A percentile compares a stretch with the other conserved stretches of the same genome.
Evolutionary conservation across 495 filamentous ascomycete species (phyloP).

Genomic region (Chaetomium tenue): DNA sequence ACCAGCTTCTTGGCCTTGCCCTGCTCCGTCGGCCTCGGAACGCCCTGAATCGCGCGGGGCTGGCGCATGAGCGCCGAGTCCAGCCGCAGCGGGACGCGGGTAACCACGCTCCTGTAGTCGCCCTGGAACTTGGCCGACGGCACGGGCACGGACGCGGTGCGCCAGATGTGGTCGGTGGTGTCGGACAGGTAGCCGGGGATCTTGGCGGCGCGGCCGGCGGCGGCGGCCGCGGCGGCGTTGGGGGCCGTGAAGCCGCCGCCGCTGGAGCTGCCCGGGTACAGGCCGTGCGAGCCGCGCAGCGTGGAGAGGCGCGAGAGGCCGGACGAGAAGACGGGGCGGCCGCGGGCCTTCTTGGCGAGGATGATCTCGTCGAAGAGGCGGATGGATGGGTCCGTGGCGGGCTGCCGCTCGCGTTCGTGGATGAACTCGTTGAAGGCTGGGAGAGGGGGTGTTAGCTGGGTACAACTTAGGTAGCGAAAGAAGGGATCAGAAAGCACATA

Average conservation of each 20-base stretch:
- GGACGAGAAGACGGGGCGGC: conserved; percentile 53
- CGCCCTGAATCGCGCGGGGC: conserved; percentile 71
- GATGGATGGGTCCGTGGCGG: conserved; percentile 60
- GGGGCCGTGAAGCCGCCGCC: conserved; percentile 41
- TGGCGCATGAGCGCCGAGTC: conserved; percentile 87
- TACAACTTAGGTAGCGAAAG: conserved; percentile 17
- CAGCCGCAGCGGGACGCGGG: conserved; percentile 70
- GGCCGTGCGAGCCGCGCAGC: conserved; percentile 32
- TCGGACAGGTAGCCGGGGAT: conserved; percentile 75
- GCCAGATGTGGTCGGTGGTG: conserved; percentile 88
- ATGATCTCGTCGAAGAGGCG: conserved; percentile 95
- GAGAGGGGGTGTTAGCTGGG: conserved; percentile 1
- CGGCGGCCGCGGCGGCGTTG: not conserved
- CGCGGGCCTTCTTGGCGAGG: conserved; percentile 87
- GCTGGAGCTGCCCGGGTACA: not conserved
- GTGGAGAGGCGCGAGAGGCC: conserved; percentile 55
- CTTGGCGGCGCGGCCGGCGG: conserved; percentile 30
- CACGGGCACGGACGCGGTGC: conserved; percentile 77
- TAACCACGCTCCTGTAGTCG: conserved; percentile 58
- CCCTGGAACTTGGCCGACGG: conserved; percentile 70
- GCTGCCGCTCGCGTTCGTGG: conserved; percentile 75
- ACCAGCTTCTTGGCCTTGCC: conserved; percentile 55
- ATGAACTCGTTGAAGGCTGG: conserved; percentile 95
- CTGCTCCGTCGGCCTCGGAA: conserved; percentile 64
- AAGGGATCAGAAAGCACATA: conserved; percentile 38